phyloP scores from a whole-genome alignment of 176 grass and related monocot genomes.

The Ananas comosus region DNA sequence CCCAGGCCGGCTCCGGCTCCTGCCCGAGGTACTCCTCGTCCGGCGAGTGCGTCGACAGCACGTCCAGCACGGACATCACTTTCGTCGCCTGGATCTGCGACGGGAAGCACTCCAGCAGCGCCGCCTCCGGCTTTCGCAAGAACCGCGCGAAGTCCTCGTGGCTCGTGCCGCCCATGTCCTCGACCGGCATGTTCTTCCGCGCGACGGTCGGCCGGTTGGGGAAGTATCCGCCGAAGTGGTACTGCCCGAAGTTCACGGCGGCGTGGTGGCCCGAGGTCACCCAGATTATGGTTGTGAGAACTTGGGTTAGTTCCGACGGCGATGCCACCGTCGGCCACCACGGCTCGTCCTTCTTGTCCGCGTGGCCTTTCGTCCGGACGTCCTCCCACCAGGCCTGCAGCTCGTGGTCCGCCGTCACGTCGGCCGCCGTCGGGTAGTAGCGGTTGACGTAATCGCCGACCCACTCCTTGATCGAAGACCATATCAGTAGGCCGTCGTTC shows the following conservation, averaged over 20 bases:
- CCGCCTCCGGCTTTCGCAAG: constrained; percentile 35
- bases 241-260: constrained; percentile 86
- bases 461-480: constrained; percentile 59
- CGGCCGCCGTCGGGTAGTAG: constrained; percentile 45
- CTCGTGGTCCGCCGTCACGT: constrained; percentile 40
- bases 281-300: constrained; percentile 79
- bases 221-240: constrained; percentile 80
- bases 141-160: constrained; percentile 29
- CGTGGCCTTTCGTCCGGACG: constrained; percentile 72
- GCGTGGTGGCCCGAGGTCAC: constrained; percentile 70
- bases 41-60: constrained; percentile 65
- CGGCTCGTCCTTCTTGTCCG: constrained; percentile 85
- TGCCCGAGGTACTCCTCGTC: constrained; percentile 87
- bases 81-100: constrained; percentile 58
- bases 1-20: constrained; percentile 47
- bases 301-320: constrained; percentile 27
- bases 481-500: constrained; percentile 60
- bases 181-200: constrained; percentile 61
- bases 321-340: constrained; percentile 64
- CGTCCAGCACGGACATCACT: constrained; percentile 66
- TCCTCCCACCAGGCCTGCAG: constrained; percentile 73
- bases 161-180: constrained; percentile 19
- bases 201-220: constrained; percentile 65
- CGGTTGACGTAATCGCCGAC: constrained; percentile 32
- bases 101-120: constrained; percentile 49